Percentiles rank a stretch among this genome's conserved stretches.
Conservation (phyloP, 306 rosid genomes). For the Cucumis melo region DNA sequence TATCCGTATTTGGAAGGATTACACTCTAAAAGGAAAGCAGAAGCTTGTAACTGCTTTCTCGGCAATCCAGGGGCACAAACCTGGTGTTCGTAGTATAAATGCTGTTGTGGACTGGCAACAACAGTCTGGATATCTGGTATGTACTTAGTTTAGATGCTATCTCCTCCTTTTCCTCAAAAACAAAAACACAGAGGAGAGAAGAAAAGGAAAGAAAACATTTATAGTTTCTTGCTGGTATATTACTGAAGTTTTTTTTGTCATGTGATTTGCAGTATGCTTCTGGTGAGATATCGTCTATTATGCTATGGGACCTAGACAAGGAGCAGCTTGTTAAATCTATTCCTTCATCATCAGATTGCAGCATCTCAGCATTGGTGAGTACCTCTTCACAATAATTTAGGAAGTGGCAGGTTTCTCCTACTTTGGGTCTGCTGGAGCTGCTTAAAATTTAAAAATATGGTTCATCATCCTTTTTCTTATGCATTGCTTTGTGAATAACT, state of each 20-base stretch:
- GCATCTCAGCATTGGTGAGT: constrained; percentile 84
- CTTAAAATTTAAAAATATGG: neutral
- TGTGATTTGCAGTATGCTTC: constrained; percentile 65
- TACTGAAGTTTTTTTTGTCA: constrained; percentile 8
- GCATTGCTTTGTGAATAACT: neutral
- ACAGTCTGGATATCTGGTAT: constrained; percentile 89
- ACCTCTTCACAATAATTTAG: neutral
- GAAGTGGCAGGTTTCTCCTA: neutral
- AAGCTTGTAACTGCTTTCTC: constrained; percentile 96
- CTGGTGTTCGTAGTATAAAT: constrained; percentile 67
- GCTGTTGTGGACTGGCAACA: constrained; percentile 99
- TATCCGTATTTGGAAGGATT: constrained; percentile 90
- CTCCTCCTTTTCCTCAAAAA: neutral
- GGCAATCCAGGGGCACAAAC: constrained; percentile 82
- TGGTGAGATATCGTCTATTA: constrained; percentile 65
- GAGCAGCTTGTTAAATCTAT: constrained; percentile 69
- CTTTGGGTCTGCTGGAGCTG: neutral
- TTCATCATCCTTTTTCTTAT: neutral
- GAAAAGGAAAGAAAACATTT: neutral
- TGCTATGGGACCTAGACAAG: constrained; percentile 87
- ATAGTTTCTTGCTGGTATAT: neutral
- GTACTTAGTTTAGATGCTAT: neutral
- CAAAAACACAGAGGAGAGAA: neutral
- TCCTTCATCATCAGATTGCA: constrained; percentile 76
- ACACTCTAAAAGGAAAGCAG: constrained; percentile 55